Conservation (phyloP, 345 rosid species). For the Eucalyptus shirleyi region DNA sequence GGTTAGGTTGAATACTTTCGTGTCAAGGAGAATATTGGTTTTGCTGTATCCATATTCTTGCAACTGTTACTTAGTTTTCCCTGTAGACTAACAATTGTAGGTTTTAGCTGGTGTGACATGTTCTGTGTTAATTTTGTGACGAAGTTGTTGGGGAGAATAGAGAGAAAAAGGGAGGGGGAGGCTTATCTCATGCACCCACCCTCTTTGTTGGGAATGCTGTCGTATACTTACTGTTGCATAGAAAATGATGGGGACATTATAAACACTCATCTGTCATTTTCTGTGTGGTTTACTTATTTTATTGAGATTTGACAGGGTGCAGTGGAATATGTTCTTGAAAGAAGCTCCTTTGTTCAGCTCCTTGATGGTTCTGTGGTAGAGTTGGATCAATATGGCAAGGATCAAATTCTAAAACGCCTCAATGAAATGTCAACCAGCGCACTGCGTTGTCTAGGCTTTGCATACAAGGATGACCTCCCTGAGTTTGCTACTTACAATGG, state of each 20-base stretch:
- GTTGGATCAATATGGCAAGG: constrained; percentile 49
- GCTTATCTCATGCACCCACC: background rate
- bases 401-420: constrained; percentile 49
- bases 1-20: background rate
- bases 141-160: background rate
- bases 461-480: constrained; percentile 42
- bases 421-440: constrained; percentile 65
- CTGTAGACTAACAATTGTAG: background rate
- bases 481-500: constrained; percentile 73
- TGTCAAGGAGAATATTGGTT: background rate
- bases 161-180: background rate
- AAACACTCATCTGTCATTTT: background rate
- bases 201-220: background rate
- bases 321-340: constrained; percentile 80
- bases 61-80: background rate
- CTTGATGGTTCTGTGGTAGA: constrained; percentile 57
- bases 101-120: background rate
- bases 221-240: background rate
- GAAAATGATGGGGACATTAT: background rate
- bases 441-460: constrained; percentile 86
- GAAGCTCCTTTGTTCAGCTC: constrained; percentile 66
- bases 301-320: constrained; percentile 63
- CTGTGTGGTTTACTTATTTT: background rate
- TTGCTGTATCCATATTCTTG: background rate
- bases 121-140: background rate